Base-by-base conservation (phyloP, 768 basidiomycete genomes). In the Roridomyces roridus region DNA sequence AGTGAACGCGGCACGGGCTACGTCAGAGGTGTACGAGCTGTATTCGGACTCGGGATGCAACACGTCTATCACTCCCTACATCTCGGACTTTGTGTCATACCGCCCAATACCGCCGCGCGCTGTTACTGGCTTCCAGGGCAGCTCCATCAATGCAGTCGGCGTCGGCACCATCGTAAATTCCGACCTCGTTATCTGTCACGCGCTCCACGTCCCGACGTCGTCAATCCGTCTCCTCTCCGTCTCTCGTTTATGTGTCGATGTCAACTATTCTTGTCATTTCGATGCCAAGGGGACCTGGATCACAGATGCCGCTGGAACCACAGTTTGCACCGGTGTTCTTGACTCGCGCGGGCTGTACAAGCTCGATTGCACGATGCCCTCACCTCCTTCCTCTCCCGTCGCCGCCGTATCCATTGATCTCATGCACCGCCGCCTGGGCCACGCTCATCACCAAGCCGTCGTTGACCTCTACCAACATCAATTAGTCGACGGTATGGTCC, bases 191-290 rank as follows among this genome's bases (percentile, higher is more conserved):
- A 6, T 51, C 14, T 10, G 28, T 1, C 6, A 37, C 31, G 42
- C 42, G 8, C 43, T 51, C 0, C 51, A 45, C 29, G 43, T 58
- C 35, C 56, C 56, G 11, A 18, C 14, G 1, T 41, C 56, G 4
- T 6, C 56, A 0, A 24, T 58, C 34, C 50, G 49, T 15, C 49
- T 58, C 7, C 24, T 58, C 42, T 57, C 55, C 17, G 41, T 58
- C 28, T n/a, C 29, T 29, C 37, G 34, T 4, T 4, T 56, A 3
- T 56, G 55, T 41, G 17, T 24, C 1, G 39, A 24, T 9, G 17
- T 23, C 40, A 11, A 3, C 2, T 43, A 42, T 24, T 5, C 4
- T 0, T 56, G 46, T 31, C 55, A 56, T 29, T 56, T 48, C 31
- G 31, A 49, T 20, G 55, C 26, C 0, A 21, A 35, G 3, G 17